phyloP scores from a whole-genome alignment of 371 early-diverging fungal species.

The Lichtheimia ramosa region DNA sequence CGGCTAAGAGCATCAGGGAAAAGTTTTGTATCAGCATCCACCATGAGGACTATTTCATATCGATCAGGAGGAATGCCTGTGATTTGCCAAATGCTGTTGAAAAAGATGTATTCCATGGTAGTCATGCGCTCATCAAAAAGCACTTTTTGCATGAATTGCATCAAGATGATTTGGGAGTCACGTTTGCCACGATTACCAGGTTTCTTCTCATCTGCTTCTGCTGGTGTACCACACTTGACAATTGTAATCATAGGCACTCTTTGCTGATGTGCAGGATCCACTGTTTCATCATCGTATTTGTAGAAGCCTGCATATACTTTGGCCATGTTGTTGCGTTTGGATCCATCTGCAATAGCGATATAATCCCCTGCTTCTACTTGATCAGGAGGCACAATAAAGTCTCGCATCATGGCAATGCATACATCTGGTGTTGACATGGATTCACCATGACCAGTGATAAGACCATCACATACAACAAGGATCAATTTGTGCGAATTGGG shows the following conservation, averaged over 20 bases:
- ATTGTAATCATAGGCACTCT: slow-evolving; percentile 87
- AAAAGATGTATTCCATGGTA: slow-evolving; percentile 92
- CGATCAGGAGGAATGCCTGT: slow-evolving; percentile 80
- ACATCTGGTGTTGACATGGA: slow-evolving; percentile 77
- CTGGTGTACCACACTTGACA: slow-evolving; percentile 90
- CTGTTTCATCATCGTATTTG: slow-evolving; percentile 60
- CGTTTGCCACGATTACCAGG: slow-evolving; percentile 98
- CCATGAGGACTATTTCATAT: slow-evolving; percentile 93
- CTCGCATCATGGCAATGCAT: slow-evolving; percentile 82
- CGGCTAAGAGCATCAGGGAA: slow-evolving; percentile 74
- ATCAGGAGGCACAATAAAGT: slow-evolving; percentile 65
- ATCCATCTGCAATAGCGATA: slow-evolving; percentile 92
- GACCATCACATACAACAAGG: slow-evolving; percentile 87
- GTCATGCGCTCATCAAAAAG: slow-evolving; percentile 96
- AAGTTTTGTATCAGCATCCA: slow-evolving; percentile 95
- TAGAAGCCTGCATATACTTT: slow-evolving; percentile 91
- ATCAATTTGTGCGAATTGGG: slow-evolving; percentile 78
- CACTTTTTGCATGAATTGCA: slow-evolving; percentile 94
- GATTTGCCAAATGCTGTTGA: slow-evolving; percentile 81
- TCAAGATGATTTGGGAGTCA: slow-evolving; percentile 97
- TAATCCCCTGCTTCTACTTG: slow-evolving; percentile 76
- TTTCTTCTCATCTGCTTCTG: slow-evolving; percentile 66
- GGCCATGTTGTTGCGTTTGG: slow-evolving; percentile 94
- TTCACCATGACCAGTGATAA: slow-evolving; percentile 82
- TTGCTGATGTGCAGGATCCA: slow-evolving; percentile 50